phyloP scores from a whole-genome alignment of 140 eudicot genomes.

The Cichorium intybus region DNA sequence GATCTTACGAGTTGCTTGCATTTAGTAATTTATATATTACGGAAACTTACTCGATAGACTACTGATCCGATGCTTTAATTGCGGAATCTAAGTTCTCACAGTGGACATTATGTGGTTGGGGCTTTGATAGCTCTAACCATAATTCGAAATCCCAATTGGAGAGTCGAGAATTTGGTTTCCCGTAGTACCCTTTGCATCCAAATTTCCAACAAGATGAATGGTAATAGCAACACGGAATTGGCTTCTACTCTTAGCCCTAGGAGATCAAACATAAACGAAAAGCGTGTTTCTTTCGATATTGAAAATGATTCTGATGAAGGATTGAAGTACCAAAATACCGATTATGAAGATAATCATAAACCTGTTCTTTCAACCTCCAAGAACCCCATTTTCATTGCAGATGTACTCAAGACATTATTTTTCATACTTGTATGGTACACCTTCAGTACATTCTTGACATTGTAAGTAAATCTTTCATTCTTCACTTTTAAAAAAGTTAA shows the following conservation, averaged over 20 bases:
- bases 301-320: conserved; percentile 36
- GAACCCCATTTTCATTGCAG: conserved; percentile 46
- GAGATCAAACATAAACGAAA: conserved; percentile 27
- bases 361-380: conserved; percentile 16
- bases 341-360: conserved; percentile 17
- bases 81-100: not conserved
- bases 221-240: conserved; percentile 29
- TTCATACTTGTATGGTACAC: conserved; percentile 89
- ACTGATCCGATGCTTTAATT: not conserved
- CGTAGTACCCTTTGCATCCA: not conserved
- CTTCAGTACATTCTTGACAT: conserved; percentile 77
- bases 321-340: conserved; percentile 11
- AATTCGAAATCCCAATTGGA: conserved; percentile 18
- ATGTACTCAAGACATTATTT: conserved; percentile 74
- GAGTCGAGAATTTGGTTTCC: conserved; percentile 10
- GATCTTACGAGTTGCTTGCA: not conserved
- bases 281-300: conserved; percentile 52
- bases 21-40: not conserved
- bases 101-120: not conserved
- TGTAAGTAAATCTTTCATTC: conserved; percentile 58
- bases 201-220: conserved; percentile 32
- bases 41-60: not conserved
- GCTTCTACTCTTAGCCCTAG: conserved; percentile 35
- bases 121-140: conserved; percentile 16
- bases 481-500: not conserved